These are phyloP conservation scores for Epichloe sp. DNA, from an alignment of 2,329 filamentous ascomycete species.

Conservation along the genomic window DNA sequence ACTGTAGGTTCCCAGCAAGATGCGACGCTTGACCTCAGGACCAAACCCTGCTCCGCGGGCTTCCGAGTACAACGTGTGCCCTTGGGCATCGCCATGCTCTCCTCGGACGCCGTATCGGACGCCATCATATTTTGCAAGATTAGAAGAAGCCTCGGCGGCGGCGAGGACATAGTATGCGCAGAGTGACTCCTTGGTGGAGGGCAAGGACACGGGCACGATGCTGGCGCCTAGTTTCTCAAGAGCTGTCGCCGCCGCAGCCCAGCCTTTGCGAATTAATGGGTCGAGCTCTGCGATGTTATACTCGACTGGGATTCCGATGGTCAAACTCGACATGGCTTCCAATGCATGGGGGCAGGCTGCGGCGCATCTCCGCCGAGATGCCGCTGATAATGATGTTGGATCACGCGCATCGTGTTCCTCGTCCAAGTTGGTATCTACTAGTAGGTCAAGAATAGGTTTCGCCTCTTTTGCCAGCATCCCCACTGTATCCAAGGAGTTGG, in stretches of 20 bases:
- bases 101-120: slow-evolving; percentile 70
- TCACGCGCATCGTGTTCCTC: slow-evolving; percentile 52
- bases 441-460: slow-evolving; percentile 34
- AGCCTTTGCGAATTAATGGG: slow-evolving; percentile 53
- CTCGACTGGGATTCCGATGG: slow-evolving; percentile 51
- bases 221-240: slow-evolving; percentile 55
- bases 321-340: slow-evolving; percentile 21
- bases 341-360: slow-evolving; percentile 13
- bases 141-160: slow-evolving; percentile 88
- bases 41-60: slow-evolving; percentile 69
- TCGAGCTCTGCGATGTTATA: slow-evolving; percentile 82
- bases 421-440: slow-evolving; percentile 36
- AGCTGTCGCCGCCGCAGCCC: slow-evolving; percentile 46
- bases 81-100: slow-evolving; percentile 36
- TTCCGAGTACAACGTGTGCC: slow-evolving; percentile 58
- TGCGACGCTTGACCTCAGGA: slow-evolving; percentile 70
- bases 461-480: slow-evolving; percentile 54
- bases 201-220: slow-evolving; percentile 66
- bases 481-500: slow-evolving; percentile 85
- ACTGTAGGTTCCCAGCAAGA: slow-evolving; percentile 80
- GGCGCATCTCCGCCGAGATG: slow-evolving; percentile 39
- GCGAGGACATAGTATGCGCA: slow-evolving; percentile 93
- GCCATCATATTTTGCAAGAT: slow-evolving; percentile 92
- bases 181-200: slow-evolving; percentile 71
- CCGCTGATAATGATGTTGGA: slow-evolving; percentile 54